Conservation (phyloP, 1,139 yeast species). For the Magnusiomyces suaveolens region DNA sequence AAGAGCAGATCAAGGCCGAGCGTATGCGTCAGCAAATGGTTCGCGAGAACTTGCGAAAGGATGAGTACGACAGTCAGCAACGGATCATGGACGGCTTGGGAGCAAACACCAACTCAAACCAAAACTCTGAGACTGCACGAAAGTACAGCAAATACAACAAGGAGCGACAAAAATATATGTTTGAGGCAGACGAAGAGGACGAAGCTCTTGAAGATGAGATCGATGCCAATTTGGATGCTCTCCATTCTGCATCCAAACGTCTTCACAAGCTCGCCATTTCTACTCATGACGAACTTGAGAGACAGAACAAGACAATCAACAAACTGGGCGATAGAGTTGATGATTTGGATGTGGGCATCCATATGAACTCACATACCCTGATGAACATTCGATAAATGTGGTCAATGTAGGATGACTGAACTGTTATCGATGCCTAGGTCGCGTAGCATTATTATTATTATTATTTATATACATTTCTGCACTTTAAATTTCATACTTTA, state of each 20-base stretch:
- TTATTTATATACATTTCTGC: no score
- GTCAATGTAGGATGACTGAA: no score
- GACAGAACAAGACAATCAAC: constrained; percentile 44
- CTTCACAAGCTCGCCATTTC: constrained; percentile 44
- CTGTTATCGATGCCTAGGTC: no score
- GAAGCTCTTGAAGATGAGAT: constrained; percentile 44
- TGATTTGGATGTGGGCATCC: constrained; percentile 41
- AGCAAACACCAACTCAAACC: constrained; percentile 17
- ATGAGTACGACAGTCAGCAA: constrained; percentile 40
- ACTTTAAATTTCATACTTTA: no score
- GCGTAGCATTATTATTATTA: no score
- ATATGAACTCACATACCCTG: constrained; percentile 39
- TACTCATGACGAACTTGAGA: constrained; percentile 44
- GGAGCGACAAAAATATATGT: background rate
- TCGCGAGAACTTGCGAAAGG: constrained; percentile 38
- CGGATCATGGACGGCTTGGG: constrained; percentile 39
- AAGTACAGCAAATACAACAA: background rate
- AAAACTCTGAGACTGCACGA: constrained; percentile 30
- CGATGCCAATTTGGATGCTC: constrained; percentile 44
- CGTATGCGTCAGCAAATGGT: constrained; percentile 46
- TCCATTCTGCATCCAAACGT: constrained; percentile 40
- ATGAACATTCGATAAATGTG: constrained; percentile 34
- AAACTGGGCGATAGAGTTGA: constrained; percentile 46
- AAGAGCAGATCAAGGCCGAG: constrained; percentile 57
- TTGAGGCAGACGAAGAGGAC: constrained; percentile 1